Percentiles rank a stretch among this genome's conserved stretches.
Conservation (phyloP, 306 rosid genomes). For the Vigna reflexopilosa region DNA sequence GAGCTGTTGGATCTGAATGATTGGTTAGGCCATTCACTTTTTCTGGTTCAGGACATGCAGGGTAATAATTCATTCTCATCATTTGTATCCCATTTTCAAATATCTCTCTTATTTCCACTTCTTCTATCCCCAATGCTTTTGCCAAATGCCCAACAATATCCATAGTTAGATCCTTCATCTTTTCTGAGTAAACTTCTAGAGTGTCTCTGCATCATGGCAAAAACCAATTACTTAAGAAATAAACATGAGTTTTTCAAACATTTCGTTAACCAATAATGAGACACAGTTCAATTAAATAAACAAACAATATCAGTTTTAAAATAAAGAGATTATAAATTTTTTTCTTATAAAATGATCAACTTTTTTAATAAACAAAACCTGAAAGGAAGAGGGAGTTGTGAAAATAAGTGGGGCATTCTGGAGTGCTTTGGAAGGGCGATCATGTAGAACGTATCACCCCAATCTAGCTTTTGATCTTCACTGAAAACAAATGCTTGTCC, state of each 20-base stretch:
- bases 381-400: constrained; percentile 49
- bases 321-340: no score
- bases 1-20: constrained; percentile 45
- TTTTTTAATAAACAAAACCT: constrained; percentile 31
- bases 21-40: constrained; percentile 45
- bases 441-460: constrained; percentile 60
- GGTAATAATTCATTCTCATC: constrained; percentile 54
- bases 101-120: constrained; percentile 23
- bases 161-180: not conserved
- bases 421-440: constrained; percentile 43
- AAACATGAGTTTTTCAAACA: no score
- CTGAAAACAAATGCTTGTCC: constrained; percentile 64
- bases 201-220: constrained; percentile 45
- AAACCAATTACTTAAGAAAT: not conserved
- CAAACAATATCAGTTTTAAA: no score
- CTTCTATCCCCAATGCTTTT: constrained; percentile 31
- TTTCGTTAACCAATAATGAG: no score
- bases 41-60: constrained; percentile 48
- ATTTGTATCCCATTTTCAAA: constrained; percentile 39
- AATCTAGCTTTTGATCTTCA: constrained; percentile 56
- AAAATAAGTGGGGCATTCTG: constrained; percentile 60
- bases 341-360: no score
- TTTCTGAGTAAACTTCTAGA: constrained; percentile 38
- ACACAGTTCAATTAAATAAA: no score
- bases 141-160: not conserved